A percentile compares a stretch with the other conserved stretches of the same genome.
phyloP scores from a whole-genome alignment of 2,329 filamentous ascomycete species.

The Verticillium klebahnii region DNA sequence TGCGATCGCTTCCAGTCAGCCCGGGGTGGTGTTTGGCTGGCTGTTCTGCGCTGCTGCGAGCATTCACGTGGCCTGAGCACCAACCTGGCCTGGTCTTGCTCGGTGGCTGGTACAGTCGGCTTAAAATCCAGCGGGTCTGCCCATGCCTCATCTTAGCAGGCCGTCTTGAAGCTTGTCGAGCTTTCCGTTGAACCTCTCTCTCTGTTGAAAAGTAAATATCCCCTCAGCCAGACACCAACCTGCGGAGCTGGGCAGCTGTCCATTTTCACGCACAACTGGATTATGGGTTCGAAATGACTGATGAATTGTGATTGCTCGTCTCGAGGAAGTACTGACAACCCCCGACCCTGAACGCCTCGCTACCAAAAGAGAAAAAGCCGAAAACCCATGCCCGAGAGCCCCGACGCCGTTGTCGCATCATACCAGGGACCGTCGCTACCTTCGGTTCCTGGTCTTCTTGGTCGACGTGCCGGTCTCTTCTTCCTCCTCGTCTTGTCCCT shows the following conservation, averaged over 20 bases:
- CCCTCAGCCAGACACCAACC: too few relatives aligned
- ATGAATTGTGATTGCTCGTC: not conserved
- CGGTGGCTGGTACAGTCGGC: not conserved
- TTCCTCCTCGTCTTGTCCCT: constrained; percentile 79
- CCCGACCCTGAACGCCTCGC: constrained; percentile 1
- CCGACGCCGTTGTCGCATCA: not conserved
- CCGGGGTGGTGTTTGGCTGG: not conserved
- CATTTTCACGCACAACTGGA: not conserved
- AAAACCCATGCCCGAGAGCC: not conserved
- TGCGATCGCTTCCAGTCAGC: not conserved
- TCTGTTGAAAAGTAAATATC: too few relatives aligned
- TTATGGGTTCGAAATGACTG: not conserved
- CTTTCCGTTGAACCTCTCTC: too few relatives aligned
- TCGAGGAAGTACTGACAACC: not conserved
- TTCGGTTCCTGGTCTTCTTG: constrained; percentile 57
- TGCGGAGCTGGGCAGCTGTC: too few relatives aligned
- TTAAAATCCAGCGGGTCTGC: not conserved
- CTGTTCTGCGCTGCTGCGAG: not conserved
- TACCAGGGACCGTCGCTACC: constrained; percentile 22
- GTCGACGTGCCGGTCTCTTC: constrained; percentile 57
- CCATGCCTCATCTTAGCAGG: too few relatives aligned
- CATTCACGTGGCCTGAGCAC: not conserved
- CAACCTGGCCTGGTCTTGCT: not conserved
- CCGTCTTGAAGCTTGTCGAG: too few relatives aligned
- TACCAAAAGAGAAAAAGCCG: not conserved